Conservation (phyloP, 352 stramenopile genomes). For the Phytopythium boreale region DNA sequence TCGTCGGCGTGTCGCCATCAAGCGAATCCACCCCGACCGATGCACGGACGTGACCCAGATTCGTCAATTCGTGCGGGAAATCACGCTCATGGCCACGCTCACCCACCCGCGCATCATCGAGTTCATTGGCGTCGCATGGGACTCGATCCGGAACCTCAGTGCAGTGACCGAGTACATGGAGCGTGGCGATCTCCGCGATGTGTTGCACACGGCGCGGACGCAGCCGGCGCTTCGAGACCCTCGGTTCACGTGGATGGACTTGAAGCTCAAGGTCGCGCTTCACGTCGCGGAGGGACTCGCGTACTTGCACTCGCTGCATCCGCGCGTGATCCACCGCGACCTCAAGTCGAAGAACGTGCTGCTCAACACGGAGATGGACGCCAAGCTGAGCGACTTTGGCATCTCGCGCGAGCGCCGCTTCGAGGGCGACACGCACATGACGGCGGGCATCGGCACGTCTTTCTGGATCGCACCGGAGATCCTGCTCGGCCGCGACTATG, state of each 20-base stretch:
- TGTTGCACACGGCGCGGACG: constrained; percentile 41
- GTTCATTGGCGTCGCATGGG: constrained; percentile 70
- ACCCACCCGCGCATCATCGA: constrained; percentile 66
- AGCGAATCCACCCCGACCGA: constrained; percentile 36
- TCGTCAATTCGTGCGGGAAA: constrained; percentile 45
- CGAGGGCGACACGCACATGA: constrained; percentile 24
- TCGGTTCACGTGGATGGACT: constrained; percentile 40
- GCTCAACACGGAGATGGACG: constrained; percentile 47
- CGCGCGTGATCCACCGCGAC: constrained; percentile 75
- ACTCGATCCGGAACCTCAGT: constrained; percentile 46
- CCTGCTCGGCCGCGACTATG: constrained; percentile 35
- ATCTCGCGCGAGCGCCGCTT: constrained; percentile 44
- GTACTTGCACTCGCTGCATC: constrained; percentile 66
- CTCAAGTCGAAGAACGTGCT: constrained; percentile 83
- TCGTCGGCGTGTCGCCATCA: constrained; percentile 34
- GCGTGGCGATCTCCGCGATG: constrained; percentile 56
- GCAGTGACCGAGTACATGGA: constrained; percentile 79
- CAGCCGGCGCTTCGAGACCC: constrained; percentile 12
- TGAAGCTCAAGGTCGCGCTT: constrained; percentile 56
- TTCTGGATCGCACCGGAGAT: constrained; percentile 50
- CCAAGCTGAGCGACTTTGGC: constrained; percentile 79
- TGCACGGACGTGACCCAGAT: constrained; percentile 32
- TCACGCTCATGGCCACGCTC: constrained; percentile 57
- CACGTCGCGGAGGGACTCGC: constrained; percentile 60
- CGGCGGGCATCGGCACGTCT: constrained; percentile 36